Evolutionary conservation across 257 asterid species (phyloP).

Genomic region (Rhazya stricta): DNA sequence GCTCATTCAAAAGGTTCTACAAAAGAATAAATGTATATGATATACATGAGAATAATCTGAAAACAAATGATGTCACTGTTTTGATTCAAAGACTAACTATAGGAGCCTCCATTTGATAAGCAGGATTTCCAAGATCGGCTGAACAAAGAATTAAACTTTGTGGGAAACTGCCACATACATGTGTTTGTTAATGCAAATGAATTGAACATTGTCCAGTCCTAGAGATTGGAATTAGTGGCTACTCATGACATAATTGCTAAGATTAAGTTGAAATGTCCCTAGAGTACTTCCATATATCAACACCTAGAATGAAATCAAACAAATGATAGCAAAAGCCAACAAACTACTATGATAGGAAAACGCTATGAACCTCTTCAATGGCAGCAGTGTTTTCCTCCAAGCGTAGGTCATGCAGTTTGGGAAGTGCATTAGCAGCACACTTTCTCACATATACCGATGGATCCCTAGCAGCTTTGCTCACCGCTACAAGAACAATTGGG

Average conservation of each 20-base stretch:
- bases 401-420: slow-evolving; percentile 85
- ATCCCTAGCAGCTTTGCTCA: slow-evolving; percentile 86
- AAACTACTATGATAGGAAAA: not conserved
- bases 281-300: not conserved
- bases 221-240: not conserved
- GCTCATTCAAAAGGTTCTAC: not conserved
- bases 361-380: slow-evolving; percentile 65
- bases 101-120: slow-evolving; percentile 14
- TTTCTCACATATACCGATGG: slow-evolving; percentile 95
- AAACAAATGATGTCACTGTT: not conserved
- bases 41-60: not conserved
- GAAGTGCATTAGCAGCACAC: slow-evolving; percentile 93
- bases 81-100: not conserved
- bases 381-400: slow-evolving; percentile 69
- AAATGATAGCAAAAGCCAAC: not conserved
- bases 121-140: slow-evolving; percentile 3
- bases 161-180: not conserved
- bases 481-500: slow-evolving; percentile 73
- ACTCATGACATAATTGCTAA: not conserved
- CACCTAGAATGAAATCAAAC: not conserved
- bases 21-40: not conserved
- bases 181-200: not conserved
- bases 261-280: not conserved
- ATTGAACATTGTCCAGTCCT: not conserved
- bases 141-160: not conserved